Evolutionary conservation across 2,329 filamentous ascomycete species (phyloP).

Genomic region (Aspergillus intermedius): DNA sequence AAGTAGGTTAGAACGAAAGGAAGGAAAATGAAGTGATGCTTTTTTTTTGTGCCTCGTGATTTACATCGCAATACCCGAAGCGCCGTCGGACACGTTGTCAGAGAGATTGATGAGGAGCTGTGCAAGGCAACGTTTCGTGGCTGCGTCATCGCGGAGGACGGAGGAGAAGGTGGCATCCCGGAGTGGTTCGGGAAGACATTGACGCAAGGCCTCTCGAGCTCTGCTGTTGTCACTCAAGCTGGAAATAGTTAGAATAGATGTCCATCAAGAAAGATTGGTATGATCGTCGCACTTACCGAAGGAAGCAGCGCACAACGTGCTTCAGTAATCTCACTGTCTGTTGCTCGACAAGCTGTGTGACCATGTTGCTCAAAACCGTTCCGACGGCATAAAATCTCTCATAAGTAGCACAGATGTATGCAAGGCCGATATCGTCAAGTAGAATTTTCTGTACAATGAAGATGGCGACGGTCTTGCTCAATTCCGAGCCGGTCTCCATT

Average conservation of each 20-base stretch:
- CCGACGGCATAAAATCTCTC: slow-evolving; percentile 97
- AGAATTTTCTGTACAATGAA: slow-evolving; percentile 99
- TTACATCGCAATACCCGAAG: slow-evolving; percentile 35
- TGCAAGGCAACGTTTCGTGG: slow-evolving; percentile 94
- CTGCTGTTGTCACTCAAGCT: slow-evolving; percentile 94
- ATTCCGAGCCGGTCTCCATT: slow-evolving; percentile 97
- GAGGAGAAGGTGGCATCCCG: slow-evolving; percentile 95
- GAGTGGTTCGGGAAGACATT: slow-evolving; percentile 97
- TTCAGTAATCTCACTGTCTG: slow-evolving; percentile 94
- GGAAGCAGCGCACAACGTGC: slow-evolving; percentile 94
- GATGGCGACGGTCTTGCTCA: slow-evolving; percentile 98
- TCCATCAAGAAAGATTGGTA: not conserved
- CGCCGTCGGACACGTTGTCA: slow-evolving; percentile 65
- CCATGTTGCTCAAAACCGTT: slow-evolving; percentile 97
- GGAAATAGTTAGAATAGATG: slow-evolving; percentile 5
- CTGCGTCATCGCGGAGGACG: slow-evolving; percentile 91
- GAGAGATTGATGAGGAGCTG: slow-evolving; percentile 94
- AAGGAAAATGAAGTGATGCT: slow-evolving; percentile 16
- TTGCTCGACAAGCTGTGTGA: slow-evolving; percentile 92
- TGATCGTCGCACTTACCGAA: slow-evolving; percentile 58
- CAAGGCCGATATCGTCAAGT: slow-evolving; percentile 89
- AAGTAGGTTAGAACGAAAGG: slow-evolving; percentile 22
- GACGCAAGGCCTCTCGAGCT: slow-evolving; percentile 85
- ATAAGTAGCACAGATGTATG: slow-evolving; percentile 98
- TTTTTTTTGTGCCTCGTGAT: slow-evolving; percentile 18